Evolutionary conservation across 306 rosid species (phyloP).

Genomic region (Alnus rubra): DNA sequence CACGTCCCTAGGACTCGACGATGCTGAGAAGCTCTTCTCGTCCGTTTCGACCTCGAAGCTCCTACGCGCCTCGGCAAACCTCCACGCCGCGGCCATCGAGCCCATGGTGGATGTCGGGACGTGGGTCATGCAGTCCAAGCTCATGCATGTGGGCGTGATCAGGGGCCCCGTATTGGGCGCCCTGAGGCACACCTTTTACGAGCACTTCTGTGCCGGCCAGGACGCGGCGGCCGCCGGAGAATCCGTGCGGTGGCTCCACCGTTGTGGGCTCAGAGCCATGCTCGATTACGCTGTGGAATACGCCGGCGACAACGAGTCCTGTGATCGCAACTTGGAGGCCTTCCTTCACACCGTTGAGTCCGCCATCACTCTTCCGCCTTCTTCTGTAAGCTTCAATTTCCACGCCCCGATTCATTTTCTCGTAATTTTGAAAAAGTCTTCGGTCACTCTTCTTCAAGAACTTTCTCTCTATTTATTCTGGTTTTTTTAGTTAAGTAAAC

Average conservation of each 20-base stretch:
- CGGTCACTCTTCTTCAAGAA: no score
- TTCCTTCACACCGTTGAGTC: slow-evolving; percentile 64
- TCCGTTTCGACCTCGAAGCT: slow-evolving; percentile 47
- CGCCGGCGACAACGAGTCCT: slow-evolving; percentile 53
- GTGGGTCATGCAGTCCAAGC: slow-evolving; percentile 68
- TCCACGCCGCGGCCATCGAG: slow-evolving; percentile 65
- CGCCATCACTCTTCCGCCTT: slow-evolving; percentile 64
- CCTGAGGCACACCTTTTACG: slow-evolving; percentile 46
- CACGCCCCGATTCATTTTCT: no score
- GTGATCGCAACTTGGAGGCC: slow-evolving; percentile 57
- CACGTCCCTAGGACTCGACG: slow-evolving; percentile 38
- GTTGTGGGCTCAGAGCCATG: slow-evolving; percentile 74
- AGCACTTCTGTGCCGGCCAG: slow-evolving; percentile 86
- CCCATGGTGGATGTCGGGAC: slow-evolving; percentile 79
- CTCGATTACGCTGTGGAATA: slow-evolving; percentile 76
- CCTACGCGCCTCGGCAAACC: slow-evolving; percentile 60
- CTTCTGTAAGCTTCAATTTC: slow-evolving; percentile 54
- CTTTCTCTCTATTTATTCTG: no score
- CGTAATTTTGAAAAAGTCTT: no score
- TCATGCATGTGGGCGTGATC: slow-evolving; percentile 42
- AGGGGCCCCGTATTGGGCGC: slow-evolving; percentile 22
- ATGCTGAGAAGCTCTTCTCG: slow-evolving; percentile 50
- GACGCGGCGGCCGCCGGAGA: slow-evolving; percentile 45
- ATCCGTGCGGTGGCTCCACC: slow-evolving; percentile 40
- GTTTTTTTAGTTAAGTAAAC: no score